Conservation (phyloP, 108 stramenopile species). For the Nannochloropsis oceanica region DNA sequence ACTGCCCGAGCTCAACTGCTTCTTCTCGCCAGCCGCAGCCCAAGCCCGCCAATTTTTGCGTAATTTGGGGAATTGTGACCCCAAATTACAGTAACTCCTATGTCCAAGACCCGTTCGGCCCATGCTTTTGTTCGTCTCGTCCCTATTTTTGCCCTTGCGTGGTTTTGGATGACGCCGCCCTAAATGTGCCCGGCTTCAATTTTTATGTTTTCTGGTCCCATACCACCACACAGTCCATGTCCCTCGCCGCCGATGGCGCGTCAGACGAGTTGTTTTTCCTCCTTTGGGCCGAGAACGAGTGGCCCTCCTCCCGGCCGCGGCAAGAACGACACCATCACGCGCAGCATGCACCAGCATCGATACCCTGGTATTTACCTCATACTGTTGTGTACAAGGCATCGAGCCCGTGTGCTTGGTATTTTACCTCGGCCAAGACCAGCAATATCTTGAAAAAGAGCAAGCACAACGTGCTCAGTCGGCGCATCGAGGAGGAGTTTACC, state of each 20-base stretch:
- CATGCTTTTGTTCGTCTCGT: too few species aligned
- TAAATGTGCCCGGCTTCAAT: neutral
- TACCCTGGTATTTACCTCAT: constrained; percentile 44
- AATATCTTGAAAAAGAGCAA: constrained; percentile 58
- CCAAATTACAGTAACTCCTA: too few species aligned
- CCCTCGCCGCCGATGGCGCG: constrained; percentile 58
- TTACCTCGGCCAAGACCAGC: constrained; percentile 45
- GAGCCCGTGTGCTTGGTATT: constrained; percentile 66
- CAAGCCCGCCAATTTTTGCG: too few species aligned
- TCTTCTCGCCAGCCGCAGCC: too few species aligned
- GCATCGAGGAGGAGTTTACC: constrained; percentile 61
- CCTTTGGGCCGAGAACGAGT: constrained; percentile 53
- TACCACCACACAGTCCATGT: neutral
- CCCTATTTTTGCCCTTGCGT: too few species aligned
- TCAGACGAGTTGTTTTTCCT: constrained; percentile 51
- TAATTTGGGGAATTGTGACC: too few species aligned
- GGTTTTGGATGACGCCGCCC: too few species aligned
- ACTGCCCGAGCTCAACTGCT: too few species aligned
- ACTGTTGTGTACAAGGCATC: constrained; percentile 65
- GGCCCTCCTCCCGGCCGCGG: constrained; percentile 40
- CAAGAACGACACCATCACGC: constrained; percentile 1
- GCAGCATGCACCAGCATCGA: neutral
- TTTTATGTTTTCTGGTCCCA: too few species aligned
- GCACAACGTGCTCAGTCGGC: constrained; percentile 51
- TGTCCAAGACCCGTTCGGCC: too few species aligned